Base-by-base conservation (phyloP, 805 yeast species). In the Grigorovia yakushimaensis region DNA sequence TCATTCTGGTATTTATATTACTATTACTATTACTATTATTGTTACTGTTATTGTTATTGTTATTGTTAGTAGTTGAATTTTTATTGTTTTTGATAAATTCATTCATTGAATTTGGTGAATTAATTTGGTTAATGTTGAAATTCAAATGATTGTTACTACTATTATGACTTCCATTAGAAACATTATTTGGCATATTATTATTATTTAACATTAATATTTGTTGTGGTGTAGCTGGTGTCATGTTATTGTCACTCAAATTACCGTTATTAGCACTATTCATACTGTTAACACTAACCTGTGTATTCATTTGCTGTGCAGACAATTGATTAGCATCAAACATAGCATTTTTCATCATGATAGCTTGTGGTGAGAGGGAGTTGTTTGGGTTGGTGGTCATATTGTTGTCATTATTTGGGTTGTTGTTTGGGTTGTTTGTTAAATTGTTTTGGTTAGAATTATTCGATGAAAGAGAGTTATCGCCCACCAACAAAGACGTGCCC, bases 281-380 rank as follows among this genome's bases (percentile, higher is more conserved):
- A 17, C 39, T 33, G 20, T 47, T 50, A 10, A 44, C 37, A 27
- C 43, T 47, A 3, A 43, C 48, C 39, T 59, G 57, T 8, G 58
- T 48, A 40, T 56, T 54, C 51, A 57, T 53, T 41, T 58, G 60
- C 37, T 58, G 60, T 21, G 54, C 50, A 3, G 61, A 53, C 50
- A 42, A 51, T 54, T 41, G 64, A 54, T 42, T 57, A 47, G 48
- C 55, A 39, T 39, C 60, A 46, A 27, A 33, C 20, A 51, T 47
- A 15, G 61, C 54, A 43, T 62, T 61, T 44, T 58, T 57, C 41
- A 62, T 60, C 47, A 64, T 47, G 10, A 64, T 64, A 3, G 59
- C 66, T 38, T 64, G 68, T 13, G 68, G 68, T 10, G 67, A 61
- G 23, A 64, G 30, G 5, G 24, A 13, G 11, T 27, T 40, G 18